Base-by-base conservation (phyloP, 768 basidiomycete genomes). In the Termitomyces titanicus region DNA sequence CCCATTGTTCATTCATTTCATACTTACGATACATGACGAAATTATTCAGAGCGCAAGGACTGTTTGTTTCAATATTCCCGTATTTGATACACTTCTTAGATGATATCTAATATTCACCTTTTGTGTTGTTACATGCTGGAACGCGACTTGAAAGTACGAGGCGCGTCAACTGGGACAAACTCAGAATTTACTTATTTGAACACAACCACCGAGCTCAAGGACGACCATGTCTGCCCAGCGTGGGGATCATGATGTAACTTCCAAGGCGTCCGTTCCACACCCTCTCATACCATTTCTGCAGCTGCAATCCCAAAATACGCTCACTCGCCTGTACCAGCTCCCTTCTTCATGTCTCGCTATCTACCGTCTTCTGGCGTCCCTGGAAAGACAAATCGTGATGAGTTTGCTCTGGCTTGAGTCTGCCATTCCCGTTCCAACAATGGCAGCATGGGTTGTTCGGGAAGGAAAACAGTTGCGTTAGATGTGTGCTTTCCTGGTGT, bases 281-380 rank as follows among this genome's bases (percentile, higher is more conserved):
- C 75, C 84, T 2, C 70, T 93, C 18, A 74, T 93, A 24, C 84
- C 89, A 0, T 94, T 94, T 72, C 75, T 96, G 25, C 86, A 89
- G 56, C 80, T 84, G 0, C 90, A 94, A 64, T 87, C 89, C 0
- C 88, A 91, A 67, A 85, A 79, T 55, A 84, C 86, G 11, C 70
- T 95, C 48, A 85, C 82, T 18, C 81, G 92, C 24, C 75, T 97
- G 47, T 97, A 94, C 66, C 83, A 88, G 64, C 79, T 83, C 17
- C 92, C 94, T 9, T 93, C 92, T 3, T 88, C 89, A 73, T 94
- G 93, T 71, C 81, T 97, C 49, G 87, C 91, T 24, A 86, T 97
- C 69, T 94, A 94, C 71, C 84, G 94, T 89, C 92, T 96, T 24
- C 71, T 97, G 35, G 84, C 82, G 2, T 83, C 90, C 18, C 66